Evolutionary conservation across 1,284 basidiomycete genomes (phyloP), one percentile per base, ranked within the genome.

Genomic region (Tilletia setariae): DNA sequence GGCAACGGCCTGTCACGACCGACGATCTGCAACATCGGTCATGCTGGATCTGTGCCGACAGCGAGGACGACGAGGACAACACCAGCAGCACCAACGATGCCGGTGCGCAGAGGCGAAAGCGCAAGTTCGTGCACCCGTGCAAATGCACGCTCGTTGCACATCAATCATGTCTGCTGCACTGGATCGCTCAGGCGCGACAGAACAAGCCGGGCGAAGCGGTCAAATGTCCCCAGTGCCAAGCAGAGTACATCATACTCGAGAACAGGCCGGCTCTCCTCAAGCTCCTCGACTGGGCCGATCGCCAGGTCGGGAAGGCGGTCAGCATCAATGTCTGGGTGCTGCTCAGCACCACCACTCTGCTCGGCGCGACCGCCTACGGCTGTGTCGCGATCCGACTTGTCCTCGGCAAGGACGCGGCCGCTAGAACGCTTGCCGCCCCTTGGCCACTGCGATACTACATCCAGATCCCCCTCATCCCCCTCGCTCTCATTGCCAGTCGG

Each of bases 381-480:
- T 73, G 71, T 23, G 67, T 73, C 1, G 77, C 77, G 2, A 71
- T 77, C n/a, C 72, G 77, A 43, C 66, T 74, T 64, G 65, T 72
- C 19, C 40, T 77, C 13, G 77, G 77, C 23, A 73, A 73, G 46
- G 71, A 75, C 23, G 77, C 72, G 1, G 70, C 72, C 2, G 23
- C 47, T 8, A 49, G 76, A 15, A 69, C 70, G 21, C 70, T 78
- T 1, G 70, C 69, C n/a, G 66, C 67, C 1, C 73, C 74, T 2
- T 78, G 77, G 77, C 77, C 77, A 9, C 73, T 71, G 74, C 75
- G 78, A 65, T 78, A 69, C 63, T 81, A 78, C 75, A 32, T 81
- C 61, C 77, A 81, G 42, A 76, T 81, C 25, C 79, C 79, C 25
- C 63, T 80, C 53, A 77, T 81, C 28, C 79, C 79, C 0, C 74